Evolutionary conservation across 495 filamentous ascomycete species (phyloP).

Genomic region (Sordaria brevicollis): DNA sequence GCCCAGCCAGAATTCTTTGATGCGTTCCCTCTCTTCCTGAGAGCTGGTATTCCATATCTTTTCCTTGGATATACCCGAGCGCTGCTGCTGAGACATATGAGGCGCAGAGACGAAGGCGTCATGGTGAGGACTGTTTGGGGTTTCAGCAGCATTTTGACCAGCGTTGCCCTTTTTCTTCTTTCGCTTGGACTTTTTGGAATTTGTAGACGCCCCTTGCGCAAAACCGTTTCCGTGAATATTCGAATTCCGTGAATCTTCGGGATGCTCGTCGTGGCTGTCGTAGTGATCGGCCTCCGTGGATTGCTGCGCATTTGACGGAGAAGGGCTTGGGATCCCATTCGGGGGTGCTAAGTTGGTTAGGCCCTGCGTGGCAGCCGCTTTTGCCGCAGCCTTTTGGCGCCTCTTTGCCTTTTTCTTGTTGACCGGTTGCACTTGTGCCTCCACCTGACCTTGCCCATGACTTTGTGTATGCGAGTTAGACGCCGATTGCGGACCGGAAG

Average conservation of each 20-base stretch:
- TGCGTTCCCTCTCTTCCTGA: constrained; percentile 86
- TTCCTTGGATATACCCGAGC: constrained; percentile 51
- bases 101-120: constrained; percentile 9
- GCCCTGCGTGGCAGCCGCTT: constrained; percentile 46
- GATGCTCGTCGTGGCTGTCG: constrained; percentile 16
- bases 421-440: constrained; percentile 38
- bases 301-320: constrained; percentile 21
- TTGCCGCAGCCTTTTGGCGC: constrained; percentile 65
- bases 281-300: constrained; percentile 17
- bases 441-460: neutral
- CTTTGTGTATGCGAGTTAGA: neutral
- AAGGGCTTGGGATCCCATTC: constrained; percentile 33
- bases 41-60: constrained; percentile 97
- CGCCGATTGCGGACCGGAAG: constrained; percentile 13
- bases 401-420: constrained; percentile 93
- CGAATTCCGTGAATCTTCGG: constrained; percentile 1
- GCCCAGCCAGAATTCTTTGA: constrained; percentile 98
- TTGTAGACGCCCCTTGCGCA: constrained; percentile 6
- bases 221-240: constrained; percentile 7
- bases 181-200: constrained; percentile 53
- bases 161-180: constrained; percentile 41
- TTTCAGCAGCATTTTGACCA: constrained; percentile 4
- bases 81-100: constrained; percentile 22
- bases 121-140: constrained; percentile 6
- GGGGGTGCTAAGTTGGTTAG: constrained; percentile 14